These are phyloP conservation scores for Kandelia obovata DNA, from an alignment of 345 rosid genomes.

Conservation along the genomic window DNA sequence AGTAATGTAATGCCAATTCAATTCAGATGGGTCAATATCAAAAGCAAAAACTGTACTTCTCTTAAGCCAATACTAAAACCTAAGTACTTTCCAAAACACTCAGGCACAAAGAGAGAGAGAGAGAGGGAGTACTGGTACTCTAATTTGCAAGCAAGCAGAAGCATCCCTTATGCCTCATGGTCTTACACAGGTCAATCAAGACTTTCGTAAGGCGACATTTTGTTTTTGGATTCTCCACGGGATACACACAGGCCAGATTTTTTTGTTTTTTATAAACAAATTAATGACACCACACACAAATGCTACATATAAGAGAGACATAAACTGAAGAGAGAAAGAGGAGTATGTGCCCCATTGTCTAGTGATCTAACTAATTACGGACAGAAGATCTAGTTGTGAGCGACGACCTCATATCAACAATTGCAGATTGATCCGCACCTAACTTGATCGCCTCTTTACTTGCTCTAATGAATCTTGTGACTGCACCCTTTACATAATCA, in stretches of 20 bases:
- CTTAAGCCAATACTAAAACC: not conserved
- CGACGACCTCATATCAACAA: conserved; percentile 89
- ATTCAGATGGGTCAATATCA: not conserved
- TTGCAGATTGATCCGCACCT: conserved; percentile 84
- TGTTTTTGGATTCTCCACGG: not conserved
- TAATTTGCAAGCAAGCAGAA: too few relatives aligned
- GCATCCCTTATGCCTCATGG: too few relatives aligned
- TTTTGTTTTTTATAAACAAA: conserved; percentile 13
- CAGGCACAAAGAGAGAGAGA: too few relatives aligned
- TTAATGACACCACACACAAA: conserved; percentile 1
- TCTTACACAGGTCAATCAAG: too few relatives aligned
- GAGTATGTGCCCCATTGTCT: not conserved
- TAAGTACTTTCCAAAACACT: too few relatives aligned
- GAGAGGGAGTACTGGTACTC: too few relatives aligned
- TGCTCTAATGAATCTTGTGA: conserved; percentile 72
- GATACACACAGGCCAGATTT: not conserved
- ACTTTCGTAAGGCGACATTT: too few relatives aligned
- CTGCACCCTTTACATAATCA: conserved; percentile 63
- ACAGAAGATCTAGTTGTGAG: conserved; percentile 67
- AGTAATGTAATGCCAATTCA: not conserved
- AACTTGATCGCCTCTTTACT: conserved; percentile 87
- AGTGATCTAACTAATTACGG: conserved; percentile 24
- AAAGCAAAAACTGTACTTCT: not conserved
- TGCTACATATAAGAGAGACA: conserved; percentile 2
- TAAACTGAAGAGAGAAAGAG: not conserved